Base-by-base conservation (phyloP, 1,139 yeast genomes). In the Debaryomycetaceae sp. region DNA sequence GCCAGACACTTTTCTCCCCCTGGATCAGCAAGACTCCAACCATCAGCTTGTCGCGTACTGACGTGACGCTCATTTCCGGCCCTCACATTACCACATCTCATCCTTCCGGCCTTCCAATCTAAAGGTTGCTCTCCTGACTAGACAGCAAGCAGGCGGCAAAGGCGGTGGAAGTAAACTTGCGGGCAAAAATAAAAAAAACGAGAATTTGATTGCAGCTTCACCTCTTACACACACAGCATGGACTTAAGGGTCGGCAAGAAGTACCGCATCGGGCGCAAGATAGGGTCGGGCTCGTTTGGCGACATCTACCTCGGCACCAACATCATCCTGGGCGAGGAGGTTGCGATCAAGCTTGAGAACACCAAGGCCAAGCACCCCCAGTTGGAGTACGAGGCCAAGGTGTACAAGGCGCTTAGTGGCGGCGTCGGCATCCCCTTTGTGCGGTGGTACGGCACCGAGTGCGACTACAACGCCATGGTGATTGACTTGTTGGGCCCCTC, bases 371-470 rank as follows among this genome's bases (percentile, higher is more conserved):
- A 88, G 51, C 97, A 91, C 53, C 98, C 98, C 2, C 98, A 91
- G 61, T 71, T 91, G 44, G 97, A 89, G 51, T 91, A 91, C 53
- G 98, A 91, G 60, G 95, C 96, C 9, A 78, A 93, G 45, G 97
- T 89, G 20, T 89, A 89, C 64, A 86, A 84, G 56, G 91, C 95
- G 5, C 66, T 91, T 35, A 83, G 95, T 42, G 98, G 98, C 19
- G 97, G 97, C 23, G 94, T 91, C 22, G 98, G 98, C 25, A 89
- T 91, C 37, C 97, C 98, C 3, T 89, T 88, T 60, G 89, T 89
- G 25, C 77, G 97, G 56, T 91, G 96, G 96, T 91, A 79, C 56
- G 98, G 98, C 23, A 83, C 94, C 2, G 98, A 91, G 56, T 85
- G 95, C 46, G 96, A 89, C 54, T 89, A 86, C 55, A 86, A 91